Evolutionary conservation across 495 filamentous ascomycete genomes (phyloP).

Genomic region (Aspergillus nanangensis): DNA sequence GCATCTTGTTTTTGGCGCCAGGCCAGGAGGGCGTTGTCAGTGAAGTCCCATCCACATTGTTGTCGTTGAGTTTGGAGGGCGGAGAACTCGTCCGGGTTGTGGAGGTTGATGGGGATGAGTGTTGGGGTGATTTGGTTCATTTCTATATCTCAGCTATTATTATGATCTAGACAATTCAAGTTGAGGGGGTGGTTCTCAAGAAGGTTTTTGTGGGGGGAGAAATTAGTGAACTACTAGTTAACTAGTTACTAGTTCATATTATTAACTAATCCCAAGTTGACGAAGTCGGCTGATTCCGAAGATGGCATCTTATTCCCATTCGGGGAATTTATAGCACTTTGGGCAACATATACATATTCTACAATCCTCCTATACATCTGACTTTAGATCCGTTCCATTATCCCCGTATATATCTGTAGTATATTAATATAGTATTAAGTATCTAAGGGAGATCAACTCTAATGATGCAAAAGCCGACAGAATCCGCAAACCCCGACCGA

Average conservation of each 20-base stretch:
- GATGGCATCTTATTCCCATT: no score
- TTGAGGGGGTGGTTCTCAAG: background rate
- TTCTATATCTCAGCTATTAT: background rate
- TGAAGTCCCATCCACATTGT: conserved; percentile 7
- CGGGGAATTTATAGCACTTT: no score
- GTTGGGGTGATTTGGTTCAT: background rate
- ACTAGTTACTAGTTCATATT: no score
- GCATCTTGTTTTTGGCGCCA: conserved; percentile 17
- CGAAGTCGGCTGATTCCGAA: no score
- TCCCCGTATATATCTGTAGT: no score
- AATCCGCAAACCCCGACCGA: background rate
- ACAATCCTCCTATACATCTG: no score
- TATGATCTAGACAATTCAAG: no score
- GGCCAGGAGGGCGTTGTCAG: conserved; percentile 6
- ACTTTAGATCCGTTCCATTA: no score
- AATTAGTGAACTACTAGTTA: no score
- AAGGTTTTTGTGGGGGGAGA: background rate
- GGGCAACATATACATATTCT: no score
- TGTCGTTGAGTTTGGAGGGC: conserved; percentile 2
- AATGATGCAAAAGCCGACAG: background rate
- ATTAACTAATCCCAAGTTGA: background rate
- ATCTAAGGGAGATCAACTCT: no score
- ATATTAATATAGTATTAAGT: no score
- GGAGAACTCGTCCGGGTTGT: conserved; percentile 1
- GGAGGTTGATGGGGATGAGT: conserved; percentile 3